phyloP scores from a whole-genome alignment of 202 grass and related monocot species.

The Brachypodium distachyon region DNA sequence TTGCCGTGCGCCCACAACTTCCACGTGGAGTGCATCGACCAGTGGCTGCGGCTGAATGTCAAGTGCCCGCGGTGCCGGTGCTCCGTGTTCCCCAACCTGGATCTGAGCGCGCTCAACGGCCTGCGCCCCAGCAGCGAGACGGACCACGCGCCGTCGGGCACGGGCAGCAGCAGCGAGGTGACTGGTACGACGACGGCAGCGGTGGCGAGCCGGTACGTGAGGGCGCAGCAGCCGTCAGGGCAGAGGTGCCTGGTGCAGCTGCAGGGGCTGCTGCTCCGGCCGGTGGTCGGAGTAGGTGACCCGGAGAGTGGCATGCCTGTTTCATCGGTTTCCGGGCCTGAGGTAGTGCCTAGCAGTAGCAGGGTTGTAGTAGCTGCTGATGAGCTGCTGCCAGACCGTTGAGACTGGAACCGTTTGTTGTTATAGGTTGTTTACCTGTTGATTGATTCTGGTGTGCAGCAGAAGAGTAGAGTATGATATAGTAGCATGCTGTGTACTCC shows the following conservation, averaged over 20 bases:
- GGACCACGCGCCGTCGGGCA: slow-evolving; percentile 35
- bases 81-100: slow-evolving; percentile 91
- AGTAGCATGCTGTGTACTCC: no score
- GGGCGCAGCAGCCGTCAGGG: slow-evolving; percentile 31
- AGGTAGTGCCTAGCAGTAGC: no score
- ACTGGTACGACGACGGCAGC: no score
- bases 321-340: neutral
- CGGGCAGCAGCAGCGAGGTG: slow-evolving; percentile 34
- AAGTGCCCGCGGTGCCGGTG: slow-evolving; percentile 91
- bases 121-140: slow-evolving; percentile 40
- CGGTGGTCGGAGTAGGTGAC: neutral
- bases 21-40: slow-evolving; percentile 92
- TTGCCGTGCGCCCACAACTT: slow-evolving; percentile 93
- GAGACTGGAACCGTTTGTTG: slow-evolving; percentile 9
- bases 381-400: slow-evolving; percentile 28
- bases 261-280: slow-evolving; percentile 60
- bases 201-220: slow-evolving; percentile 23
- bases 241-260: slow-evolving; percentile 77
- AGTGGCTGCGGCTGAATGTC: slow-evolving; percentile 87
- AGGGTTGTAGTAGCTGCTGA: slow-evolving; percentile 30
- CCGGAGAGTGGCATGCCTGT: slow-evolving; percentile 5
- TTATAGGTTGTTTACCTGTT: no score
- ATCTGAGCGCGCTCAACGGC: slow-evolving; percentile 81
- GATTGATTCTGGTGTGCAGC: no score
- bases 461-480: no score